These are phyloP conservation scores for Yamadazyma scolyti DNA, from an alignment of 805 yeast species.

Conservation along the genomic window DNA sequence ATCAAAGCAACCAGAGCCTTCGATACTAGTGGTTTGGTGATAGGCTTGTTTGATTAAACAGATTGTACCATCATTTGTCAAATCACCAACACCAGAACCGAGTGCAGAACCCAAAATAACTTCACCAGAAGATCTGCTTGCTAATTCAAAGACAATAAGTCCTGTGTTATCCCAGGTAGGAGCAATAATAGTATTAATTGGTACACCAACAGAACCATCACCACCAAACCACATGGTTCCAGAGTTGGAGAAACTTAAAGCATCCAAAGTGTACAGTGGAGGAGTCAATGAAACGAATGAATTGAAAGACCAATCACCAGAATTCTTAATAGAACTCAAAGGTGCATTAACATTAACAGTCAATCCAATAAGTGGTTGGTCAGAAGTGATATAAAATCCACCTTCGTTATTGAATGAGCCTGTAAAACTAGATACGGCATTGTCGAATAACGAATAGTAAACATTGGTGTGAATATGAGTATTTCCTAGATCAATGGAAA, in stretches of 20 bases:
- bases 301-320: conserved; percentile 18
- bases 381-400: conserved; percentile 14
- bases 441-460: conserved; percentile 16
- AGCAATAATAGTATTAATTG: conserved; percentile 12
- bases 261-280: conserved; percentile 11
- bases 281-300: conserved; percentile 10
- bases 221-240: conserved; percentile 15
- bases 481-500: conserved; percentile 1
- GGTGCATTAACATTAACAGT: conserved; percentile 9
- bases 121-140: conserved; percentile 6
- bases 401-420: conserved; percentile 15
- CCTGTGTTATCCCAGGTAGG: conserved; percentile 11
- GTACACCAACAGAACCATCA: conserved; percentile 8
- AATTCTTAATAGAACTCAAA: conserved; percentile 12
- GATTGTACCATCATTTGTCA: conserved; percentile 17
- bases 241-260: conserved; percentile 11
- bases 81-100: conserved; percentile 12
- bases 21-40: conserved; percentile 11
- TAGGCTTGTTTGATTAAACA: conserved; percentile 19
- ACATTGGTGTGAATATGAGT: conserved; percentile 8
- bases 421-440: conserved; percentile 7
- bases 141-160: conserved; percentile 10
- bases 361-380: conserved; percentile 10
- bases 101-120: conserved; percentile 12
- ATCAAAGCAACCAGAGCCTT: conserved; percentile 17